phyloP scores from a whole-genome alignment of 2,329 filamentous ascomycete species.

The Massarina eburnea region DNA sequence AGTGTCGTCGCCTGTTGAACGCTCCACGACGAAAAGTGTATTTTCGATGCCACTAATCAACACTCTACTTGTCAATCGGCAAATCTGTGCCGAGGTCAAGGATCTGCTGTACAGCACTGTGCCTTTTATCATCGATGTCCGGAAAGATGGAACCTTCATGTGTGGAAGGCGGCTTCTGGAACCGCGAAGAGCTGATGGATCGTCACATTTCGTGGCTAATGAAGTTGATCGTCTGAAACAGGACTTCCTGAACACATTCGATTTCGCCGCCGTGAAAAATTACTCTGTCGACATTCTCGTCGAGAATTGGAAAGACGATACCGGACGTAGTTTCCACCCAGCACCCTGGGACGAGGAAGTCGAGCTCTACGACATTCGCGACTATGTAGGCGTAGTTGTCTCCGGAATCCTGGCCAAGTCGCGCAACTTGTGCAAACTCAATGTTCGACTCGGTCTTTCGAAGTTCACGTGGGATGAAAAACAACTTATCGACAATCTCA shows the following conservation, averaged over 20 bases:
- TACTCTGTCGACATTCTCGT: constrained; percentile 36
- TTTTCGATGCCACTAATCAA: constrained; percentile 23
- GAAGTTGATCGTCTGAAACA: constrained; percentile 19
- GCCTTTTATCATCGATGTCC: constrained; percentile 34
- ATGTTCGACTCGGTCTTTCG: constrained; percentile 29
- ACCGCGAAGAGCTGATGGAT: constrained; percentile 30
- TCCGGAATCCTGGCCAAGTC: constrained; percentile 34
- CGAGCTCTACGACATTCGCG: constrained; percentile 40
- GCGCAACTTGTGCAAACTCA: constrained; percentile 28
- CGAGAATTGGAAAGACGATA: constrained; percentile 21
- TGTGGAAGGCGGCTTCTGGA: constrained; percentile 34
- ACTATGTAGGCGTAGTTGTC: constrained; percentile 34
- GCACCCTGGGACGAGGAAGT: constrained; percentile 37
- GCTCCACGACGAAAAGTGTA: constrained; percentile 5
- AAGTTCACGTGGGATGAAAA: constrained; percentile 27
- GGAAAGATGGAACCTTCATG: constrained; percentile 36
- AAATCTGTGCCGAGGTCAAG: constrained; percentile 31
- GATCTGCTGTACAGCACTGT: constrained; percentile 31
- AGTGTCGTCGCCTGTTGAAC: background rate
- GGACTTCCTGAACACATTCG: constrained; percentile 29
- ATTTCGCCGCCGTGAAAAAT: constrained; percentile 34
- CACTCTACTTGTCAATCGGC: constrained; percentile 29
- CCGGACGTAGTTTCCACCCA: background rate
- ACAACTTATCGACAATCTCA: constrained; percentile 24
- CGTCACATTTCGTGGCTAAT: constrained; percentile 17